Evolutionary conservation across 2,329 filamentous ascomycete genomes (phyloP), one percentile per base, ranked within the genome.

Genomic region (Xylaria hypoxylon): DNA sequence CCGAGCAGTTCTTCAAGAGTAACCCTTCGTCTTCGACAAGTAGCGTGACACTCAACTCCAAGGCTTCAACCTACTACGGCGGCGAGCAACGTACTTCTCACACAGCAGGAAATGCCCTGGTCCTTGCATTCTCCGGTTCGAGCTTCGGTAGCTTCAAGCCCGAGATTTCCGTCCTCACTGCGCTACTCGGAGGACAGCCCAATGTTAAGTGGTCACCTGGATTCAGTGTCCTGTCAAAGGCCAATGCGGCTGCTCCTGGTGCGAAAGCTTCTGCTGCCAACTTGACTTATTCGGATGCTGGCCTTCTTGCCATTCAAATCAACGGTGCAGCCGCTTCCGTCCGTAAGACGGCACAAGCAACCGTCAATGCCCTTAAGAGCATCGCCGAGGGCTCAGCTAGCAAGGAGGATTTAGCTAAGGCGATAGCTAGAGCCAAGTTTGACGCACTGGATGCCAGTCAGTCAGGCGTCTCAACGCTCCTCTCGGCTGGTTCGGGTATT

Each of bases 161-260:
- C 62, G 94, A 97, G 82, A 88, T 93, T 70, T 88, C 91, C 70
- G 94, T 99, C 70, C 90, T 99, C 63, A 89, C 92, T 64, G 89
- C 94, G 70, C 90, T 99, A 22, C 91, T 99, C 59, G 96, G 96
- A 77, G 96, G 95, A 68, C 84, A 96, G 81, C 92, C 94, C 61
- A 91, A 85, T 81, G 94, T 98, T 85, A 99, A 98, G 86, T 99
- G 95, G 95, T 90, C 93, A 59, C 84, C 93, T 70, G 96, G 96
- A 75, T 98, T 97, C 87, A 95, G 92, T 66, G 86, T 97, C 68
- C 88, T 99, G 67, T 87, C 92, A 77, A 94, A 97, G 85, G 91
- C 90, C 68, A 87, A 89, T 64, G 85, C 90, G 68, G 85, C 86
- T 51, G 84, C 88, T 75, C 85, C 90, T 42, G 88, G 89, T 71